Evolutionary conservation across 2,329 filamentous ascomycete species (phyloP).

Genomic region (Aspergillus sp.): DNA sequence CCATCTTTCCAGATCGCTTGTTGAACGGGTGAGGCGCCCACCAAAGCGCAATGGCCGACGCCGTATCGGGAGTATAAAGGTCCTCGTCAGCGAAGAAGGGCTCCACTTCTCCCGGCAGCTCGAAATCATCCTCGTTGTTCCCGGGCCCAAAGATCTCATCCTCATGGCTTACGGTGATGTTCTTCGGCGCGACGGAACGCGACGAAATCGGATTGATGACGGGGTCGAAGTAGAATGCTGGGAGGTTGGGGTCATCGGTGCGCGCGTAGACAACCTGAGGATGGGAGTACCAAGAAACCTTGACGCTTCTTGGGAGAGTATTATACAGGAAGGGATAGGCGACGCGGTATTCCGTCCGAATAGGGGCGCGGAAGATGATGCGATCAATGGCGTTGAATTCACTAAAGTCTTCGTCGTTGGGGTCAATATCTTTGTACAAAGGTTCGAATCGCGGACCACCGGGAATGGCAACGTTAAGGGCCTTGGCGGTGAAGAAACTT

Average conservation of each 20-base stretch:
- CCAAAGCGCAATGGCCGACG: constrained; percentile 88
- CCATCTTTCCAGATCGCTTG: constrained; percentile 87
- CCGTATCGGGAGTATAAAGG: constrained; percentile 78
- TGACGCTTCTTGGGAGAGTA: constrained; percentile 86
- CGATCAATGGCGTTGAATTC: constrained; percentile 99
- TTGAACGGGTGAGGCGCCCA: constrained; percentile 98
- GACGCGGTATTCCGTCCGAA: constrained; percentile 91
- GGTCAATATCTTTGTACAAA: constrained; percentile 95
- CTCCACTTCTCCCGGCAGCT: constrained; percentile 68
- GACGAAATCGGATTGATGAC: constrained; percentile 96
- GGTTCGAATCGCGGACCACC: constrained; percentile 95
- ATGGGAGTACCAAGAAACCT: constrained; percentile 86
- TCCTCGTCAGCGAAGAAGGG: constrained; percentile 88
- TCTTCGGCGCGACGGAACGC: constrained; percentile 85
- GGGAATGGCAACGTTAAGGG: constrained; percentile 93
- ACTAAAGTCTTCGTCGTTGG: constrained; percentile 97
- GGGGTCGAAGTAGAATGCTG: constrained; percentile 97
- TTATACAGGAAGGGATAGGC: constrained; percentile 95
- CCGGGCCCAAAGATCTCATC: constrained; percentile 84
- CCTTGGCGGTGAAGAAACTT: constrained; percentile 92
- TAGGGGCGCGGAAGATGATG: constrained; percentile 94
- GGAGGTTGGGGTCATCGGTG: constrained; percentile 78
- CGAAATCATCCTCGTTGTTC: constrained; percentile 76
- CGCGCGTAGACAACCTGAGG: constrained; percentile 88
- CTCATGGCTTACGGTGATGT: constrained; percentile 83